phyloP scores from a whole-genome alignment of 1,284 basidiomycete genomes.

The Puccinia sorghi region DNA sequence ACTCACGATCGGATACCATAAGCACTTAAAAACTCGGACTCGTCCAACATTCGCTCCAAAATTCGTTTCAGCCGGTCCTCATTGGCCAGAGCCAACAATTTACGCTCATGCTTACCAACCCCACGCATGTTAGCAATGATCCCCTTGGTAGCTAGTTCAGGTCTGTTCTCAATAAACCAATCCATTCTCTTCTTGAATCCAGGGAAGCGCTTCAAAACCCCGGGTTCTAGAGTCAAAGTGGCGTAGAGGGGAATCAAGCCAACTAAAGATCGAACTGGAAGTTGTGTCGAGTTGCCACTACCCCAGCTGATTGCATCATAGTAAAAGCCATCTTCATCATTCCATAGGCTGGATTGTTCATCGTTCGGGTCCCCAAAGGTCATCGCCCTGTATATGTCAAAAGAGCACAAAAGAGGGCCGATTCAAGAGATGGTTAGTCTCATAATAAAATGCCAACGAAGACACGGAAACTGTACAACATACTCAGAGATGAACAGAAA shows the following conservation, averaged over 20 bases:
- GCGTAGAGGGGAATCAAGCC: constrained; percentile 94
- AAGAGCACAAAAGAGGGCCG: background rate
- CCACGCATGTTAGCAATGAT: constrained; percentile 70
- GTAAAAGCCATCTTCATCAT: constrained; percentile 94
- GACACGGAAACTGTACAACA: background rate
- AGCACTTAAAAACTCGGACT: constrained; percentile 91
- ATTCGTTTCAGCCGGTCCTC: constrained; percentile 86
- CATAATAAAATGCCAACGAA: background rate
- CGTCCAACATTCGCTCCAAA: constrained; percentile 93
- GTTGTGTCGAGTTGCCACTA: constrained; percentile 67
- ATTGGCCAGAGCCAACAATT: constrained; percentile 82
- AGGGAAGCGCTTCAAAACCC: constrained; percentile 82
- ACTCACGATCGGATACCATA: constrained; percentile 90
- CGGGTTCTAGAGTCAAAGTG: constrained; percentile 87
- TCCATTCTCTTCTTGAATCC: constrained; percentile 98
- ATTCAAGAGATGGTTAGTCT: background rate
- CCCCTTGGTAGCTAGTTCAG: constrained; percentile 80
- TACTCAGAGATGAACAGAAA: constrained; percentile 91
- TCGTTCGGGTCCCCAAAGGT: constrained; percentile 76
- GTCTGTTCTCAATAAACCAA: constrained; percentile 93
- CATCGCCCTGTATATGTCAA: constrained; percentile 69
- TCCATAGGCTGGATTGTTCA: constrained; percentile 80
- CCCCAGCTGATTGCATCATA: constrained; percentile 94
- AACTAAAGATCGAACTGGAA: constrained; percentile 88
- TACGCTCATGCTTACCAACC: constrained; percentile 78